Evolutionary conservation across 306 rosid species (phyloP).

Genomic region (Gillenia trifoliata): DNA sequence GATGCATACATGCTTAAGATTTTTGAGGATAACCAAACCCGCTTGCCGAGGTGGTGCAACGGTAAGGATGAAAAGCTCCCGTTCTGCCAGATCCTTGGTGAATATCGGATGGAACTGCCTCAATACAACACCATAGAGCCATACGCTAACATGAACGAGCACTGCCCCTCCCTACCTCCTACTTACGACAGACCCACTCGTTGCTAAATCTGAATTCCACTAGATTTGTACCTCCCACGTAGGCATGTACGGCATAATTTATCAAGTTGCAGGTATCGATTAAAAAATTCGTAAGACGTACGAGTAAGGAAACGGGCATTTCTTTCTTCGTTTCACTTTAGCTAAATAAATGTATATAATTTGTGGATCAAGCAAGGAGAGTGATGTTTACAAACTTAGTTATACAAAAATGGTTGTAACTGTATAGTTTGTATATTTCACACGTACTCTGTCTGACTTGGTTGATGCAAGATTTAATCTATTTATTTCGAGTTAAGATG

Average conservation of each 20-base stretch:
- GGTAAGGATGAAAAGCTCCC: conserved; percentile 52
- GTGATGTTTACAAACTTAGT: not conserved
- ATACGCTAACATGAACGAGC: conserved; percentile 85
- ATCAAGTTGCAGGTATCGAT: not conserved
- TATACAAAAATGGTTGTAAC: not conserved
- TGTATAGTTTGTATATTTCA: not conserved
- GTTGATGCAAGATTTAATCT: no score
- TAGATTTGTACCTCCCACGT: not conserved
- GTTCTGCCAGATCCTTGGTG: conserved; percentile 98
- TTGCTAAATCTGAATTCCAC: conserved; percentile 33
- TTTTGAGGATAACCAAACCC: conserved; percentile 76
- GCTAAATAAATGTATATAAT: conserved; percentile 11
- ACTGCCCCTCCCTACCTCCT: conserved; percentile 90
- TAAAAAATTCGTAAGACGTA: not conserved
- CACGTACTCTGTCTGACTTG: no score
- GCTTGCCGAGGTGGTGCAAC: conserved; percentile 85
- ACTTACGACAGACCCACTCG: conserved; percentile 56
- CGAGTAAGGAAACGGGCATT: not conserved
- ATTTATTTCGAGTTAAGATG: no score
- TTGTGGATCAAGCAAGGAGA: not conserved
- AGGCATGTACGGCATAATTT: not conserved
- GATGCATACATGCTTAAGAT: conserved; percentile 88
- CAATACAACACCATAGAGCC: conserved; percentile 76
- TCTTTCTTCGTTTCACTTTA: not conserved
- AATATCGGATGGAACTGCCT: conserved; percentile 86